Conservation (phyloP, 495 filamentous ascomycete genomes). For the Podospora fimiseda region DNA sequence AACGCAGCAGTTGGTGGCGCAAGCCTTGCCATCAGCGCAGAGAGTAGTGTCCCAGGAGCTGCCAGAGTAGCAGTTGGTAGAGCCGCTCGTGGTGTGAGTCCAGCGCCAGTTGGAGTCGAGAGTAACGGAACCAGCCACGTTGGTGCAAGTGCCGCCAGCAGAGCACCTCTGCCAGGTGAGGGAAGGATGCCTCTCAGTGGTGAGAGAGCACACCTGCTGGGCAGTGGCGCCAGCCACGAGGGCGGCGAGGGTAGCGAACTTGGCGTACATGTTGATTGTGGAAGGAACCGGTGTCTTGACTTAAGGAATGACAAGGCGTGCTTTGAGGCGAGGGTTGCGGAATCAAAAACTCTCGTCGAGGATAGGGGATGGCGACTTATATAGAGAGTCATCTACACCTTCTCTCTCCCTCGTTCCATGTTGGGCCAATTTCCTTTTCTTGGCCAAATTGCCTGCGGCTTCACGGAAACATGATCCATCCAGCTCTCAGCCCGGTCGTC, state of each 20-base stretch:
- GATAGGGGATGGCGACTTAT: conserved; percentile 14
- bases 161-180: conserved; percentile 54
- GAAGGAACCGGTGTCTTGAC: conserved; percentile 6
- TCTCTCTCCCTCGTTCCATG: background rate
- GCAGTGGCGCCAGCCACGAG: conserved; percentile 38
- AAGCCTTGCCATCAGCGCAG: conserved; percentile 33
- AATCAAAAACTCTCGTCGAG: conserved; percentile 7
- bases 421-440: conserved; percentile 3
- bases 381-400: conserved; percentile 13
- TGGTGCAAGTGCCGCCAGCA: conserved; percentile 43
- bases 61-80: conserved; percentile 46
- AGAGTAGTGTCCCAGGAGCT: conserved; percentile 40
- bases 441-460: conserved; percentile 9
- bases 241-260: conserved; percentile 34
- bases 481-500: background rate
- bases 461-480: conserved; percentile 11
- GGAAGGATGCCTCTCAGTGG: conserved; percentile 51
- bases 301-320: conserved; percentile 15
- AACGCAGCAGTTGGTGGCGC: conserved; percentile 41
- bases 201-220: conserved; percentile 54
- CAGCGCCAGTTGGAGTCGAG: conserved; percentile 51
- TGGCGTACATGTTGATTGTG: conserved; percentile 24
- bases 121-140: conserved; percentile 34
- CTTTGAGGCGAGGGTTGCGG: conserved; percentile 18
- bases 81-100: conserved; percentile 32